These are phyloP conservation scores for Lepiota venenata DNA, from an alignment of 768 basidiomycete genomes.

Conservation along the genomic window DNA sequence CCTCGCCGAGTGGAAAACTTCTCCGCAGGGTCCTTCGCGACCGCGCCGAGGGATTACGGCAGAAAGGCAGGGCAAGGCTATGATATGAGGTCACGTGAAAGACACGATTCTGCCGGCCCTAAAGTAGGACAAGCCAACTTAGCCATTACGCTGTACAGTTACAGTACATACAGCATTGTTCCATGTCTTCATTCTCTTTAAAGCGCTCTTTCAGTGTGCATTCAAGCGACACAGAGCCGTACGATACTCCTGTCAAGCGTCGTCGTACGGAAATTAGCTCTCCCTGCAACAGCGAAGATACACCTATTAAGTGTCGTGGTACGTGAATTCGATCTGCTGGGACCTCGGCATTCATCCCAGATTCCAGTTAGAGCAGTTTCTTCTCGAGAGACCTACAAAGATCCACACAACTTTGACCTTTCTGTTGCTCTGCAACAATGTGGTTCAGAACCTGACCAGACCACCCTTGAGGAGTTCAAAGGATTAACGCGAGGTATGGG, in stretches of 20 bases:
- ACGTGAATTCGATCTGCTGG: not conserved
- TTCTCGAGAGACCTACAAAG: not conserved
- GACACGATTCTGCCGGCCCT: conserved; percentile 26
- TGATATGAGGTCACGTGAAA: conserved; percentile 15
- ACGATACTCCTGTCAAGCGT: conserved; percentile 1
- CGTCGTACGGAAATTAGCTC: not conserved
- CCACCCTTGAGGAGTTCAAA: not conserved
- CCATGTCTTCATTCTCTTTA: conserved; percentile 9
- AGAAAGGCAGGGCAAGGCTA: conserved; percentile 19
- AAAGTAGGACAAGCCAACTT: conserved; percentile 8
- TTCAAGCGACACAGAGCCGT: conserved; percentile 7
- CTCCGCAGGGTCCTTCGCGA: conserved; percentile 48
- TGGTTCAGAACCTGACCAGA: not conserved
- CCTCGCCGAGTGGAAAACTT: conserved; percentile 61
- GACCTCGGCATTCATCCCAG: not conserved
- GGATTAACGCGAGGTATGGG: conserved; percentile 16
- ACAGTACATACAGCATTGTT: not conserved
- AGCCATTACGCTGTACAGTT: too few species aligned
- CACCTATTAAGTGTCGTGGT: conserved; percentile 1
- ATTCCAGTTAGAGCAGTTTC: not conserved
- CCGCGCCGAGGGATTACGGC: conserved; percentile 31
- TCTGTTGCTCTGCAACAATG: not conserved
- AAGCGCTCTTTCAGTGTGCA: conserved; percentile 4
- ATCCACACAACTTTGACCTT: not conserved
- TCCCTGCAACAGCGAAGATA: conserved; percentile 26